Evolutionary conservation across 805 yeast genomes (phyloP).

Genomic region (Nakazawaea populi): DNA sequence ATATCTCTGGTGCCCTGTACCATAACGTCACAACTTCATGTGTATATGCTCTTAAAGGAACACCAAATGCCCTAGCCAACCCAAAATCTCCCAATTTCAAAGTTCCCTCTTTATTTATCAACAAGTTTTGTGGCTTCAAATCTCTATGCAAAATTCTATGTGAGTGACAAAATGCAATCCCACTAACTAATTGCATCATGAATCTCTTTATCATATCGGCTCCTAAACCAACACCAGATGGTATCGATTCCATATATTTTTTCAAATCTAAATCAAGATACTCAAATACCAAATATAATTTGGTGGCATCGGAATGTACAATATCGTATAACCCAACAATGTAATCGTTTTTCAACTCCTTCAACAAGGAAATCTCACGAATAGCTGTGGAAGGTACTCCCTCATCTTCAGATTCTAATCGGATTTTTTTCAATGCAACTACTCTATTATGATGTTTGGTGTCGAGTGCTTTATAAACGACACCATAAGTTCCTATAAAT

Average conservation of each 20-base stretch:
- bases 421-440: slow-evolving; percentile 92
- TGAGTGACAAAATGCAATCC: slow-evolving; percentile 89
- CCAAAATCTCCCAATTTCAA: slow-evolving; percentile 91
- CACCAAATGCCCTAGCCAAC: slow-evolving; percentile 94
- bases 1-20: slow-evolving; percentile 96
- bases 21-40: slow-evolving; percentile 97
- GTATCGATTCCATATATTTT: slow-evolving; percentile 93
- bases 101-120: slow-evolving; percentile 93
- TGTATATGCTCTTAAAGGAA: slow-evolving; percentile 92
- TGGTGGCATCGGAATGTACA: slow-evolving; percentile 91
- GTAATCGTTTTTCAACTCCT: slow-evolving; percentile 90
- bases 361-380: slow-evolving; percentile 88
- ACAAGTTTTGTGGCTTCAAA: slow-evolving; percentile 90
- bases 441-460: slow-evolving; percentile 84
- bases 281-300: slow-evolving; percentile 89
- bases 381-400: slow-evolving; percentile 99
- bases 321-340: slow-evolving; percentile 89
- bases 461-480: slow-evolving; percentile 93
- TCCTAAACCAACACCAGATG: slow-evolving; percentile 86
- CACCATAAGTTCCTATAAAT: slow-evolving; percentile 80
- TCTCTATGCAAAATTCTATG: slow-evolving; percentile 94
- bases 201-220: slow-evolving; percentile 87
- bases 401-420: slow-evolving; percentile 94
- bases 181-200: slow-evolving; percentile 86
- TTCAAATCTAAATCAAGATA: slow-evolving; percentile 91